Evolutionary conservation across 306 rosid species (phyloP), one percentile per base, ranked within the genome.

Genomic region (Vicia villosa): DNA sequence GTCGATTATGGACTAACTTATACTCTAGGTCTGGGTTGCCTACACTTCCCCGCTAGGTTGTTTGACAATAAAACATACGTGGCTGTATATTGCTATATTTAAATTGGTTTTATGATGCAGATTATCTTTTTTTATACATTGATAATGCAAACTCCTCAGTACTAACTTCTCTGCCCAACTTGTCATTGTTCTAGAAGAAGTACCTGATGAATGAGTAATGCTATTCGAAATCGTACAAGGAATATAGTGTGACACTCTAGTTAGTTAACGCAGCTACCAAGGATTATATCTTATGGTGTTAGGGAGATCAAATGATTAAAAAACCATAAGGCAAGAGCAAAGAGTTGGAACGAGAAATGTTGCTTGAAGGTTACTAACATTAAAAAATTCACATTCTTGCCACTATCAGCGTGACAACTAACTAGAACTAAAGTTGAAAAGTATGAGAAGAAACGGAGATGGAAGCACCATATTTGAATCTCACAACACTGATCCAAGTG

Each of bases 1-100:
- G 42, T 20, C 16, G 42, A 11, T 52, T 77, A 28, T 70, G 68
- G 54, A 54, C 61, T 62, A 73, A 37, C 56, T 5, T 62, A 54
- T 69, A 73, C 40, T 68, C 26, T 64, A 55, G 75, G 58, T 17
- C 2, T 45, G 61, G 62, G 43, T 11, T 24, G 36, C 61, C 61
- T 24, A 10, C 61, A 34, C 36, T 67, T 81, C 52, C 22, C 12
- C 40, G 64, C 36, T 43, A 46, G 22, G 34, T 78, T 74, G 55
- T 78, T 34, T 72, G 69, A 70, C 63, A 58, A 47, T 40, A 20
- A 66, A 19, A 62, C 66, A 34, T 63, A 10, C 11, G 51, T 46
- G n/a, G 43, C 46, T 20, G 57, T 55, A 47, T 55, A 50, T 71
- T 10, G 41, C 47, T 65, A 55, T 51, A 56, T 38, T 71, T 72